Evolutionary conservation across 2,329 filamentous ascomycete genomes (phyloP).

Genomic region (Trichoderma sp.): DNA sequence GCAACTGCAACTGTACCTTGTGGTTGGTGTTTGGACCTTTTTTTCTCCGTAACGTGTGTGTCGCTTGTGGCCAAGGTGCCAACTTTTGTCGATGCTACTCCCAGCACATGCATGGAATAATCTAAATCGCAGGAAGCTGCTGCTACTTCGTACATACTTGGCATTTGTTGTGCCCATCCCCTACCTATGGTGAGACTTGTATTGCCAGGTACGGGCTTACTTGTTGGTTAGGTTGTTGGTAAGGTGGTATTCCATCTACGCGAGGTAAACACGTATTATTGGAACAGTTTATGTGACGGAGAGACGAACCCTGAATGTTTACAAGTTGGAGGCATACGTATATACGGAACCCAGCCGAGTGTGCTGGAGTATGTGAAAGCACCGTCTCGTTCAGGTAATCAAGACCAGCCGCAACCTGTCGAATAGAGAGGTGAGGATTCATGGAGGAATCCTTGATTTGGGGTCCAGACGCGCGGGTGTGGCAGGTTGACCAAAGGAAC

Average conservation of each 20-base stretch:
- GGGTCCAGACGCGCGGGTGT: not conserved
- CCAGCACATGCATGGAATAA: not conserved
- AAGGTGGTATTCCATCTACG: not conserved
- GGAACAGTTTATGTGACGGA: not conserved
- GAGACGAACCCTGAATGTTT: not conserved
- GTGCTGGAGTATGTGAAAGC: not conserved
- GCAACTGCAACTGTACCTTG: slow-evolving; percentile 1
- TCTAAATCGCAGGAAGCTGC: not conserved
- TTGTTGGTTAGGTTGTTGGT: not conserved
- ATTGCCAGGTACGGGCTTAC: not conserved
- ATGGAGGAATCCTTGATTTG: not conserved
- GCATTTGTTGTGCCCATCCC: not conserved
- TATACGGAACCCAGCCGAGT: not conserved
- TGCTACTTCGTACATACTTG: not conserved
- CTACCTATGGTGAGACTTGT: not conserved
- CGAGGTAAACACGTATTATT: not conserved
- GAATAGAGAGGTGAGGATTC: not conserved
- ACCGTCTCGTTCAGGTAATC: not conserved
- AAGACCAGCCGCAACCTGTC: not conserved
- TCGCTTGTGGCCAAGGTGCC: not conserved
- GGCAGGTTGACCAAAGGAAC: not conserved
- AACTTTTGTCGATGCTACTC: not conserved
- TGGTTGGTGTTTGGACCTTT: not conserved
- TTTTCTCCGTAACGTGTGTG: slow-evolving; percentile 12
- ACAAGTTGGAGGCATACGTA: not conserved